Conservation (phyloP, 345 rosid genomes). For the Eucalyptus erythrocorys region DNA sequence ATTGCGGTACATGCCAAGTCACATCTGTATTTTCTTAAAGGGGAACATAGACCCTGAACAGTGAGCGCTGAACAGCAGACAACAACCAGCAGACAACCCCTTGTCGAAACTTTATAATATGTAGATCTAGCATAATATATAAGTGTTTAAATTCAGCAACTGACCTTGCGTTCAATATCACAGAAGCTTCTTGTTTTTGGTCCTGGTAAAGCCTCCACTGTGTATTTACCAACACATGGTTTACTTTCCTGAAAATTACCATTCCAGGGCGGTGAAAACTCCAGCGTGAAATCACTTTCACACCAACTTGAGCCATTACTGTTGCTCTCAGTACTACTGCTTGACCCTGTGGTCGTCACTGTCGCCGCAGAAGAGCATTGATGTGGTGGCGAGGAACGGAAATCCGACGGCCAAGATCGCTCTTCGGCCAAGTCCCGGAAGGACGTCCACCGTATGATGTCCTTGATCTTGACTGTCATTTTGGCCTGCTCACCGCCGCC, state of each 20-base stretch:
- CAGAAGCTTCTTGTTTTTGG: slow-evolving; percentile 1
- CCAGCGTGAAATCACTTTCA: slow-evolving; percentile 64
- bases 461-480: slow-evolving; percentile 23
- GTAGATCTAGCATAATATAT: not conserved
- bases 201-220: slow-evolving; percentile 10
- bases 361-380: slow-evolving; percentile 15
- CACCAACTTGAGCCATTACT: slow-evolving; percentile 71
- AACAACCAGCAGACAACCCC: slow-evolving; percentile 16
- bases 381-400: slow-evolving; percentile 4
- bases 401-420: not conserved
- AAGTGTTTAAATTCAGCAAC: not conserved
- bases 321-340: slow-evolving; percentile 9
- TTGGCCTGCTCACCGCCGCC: not conserved
- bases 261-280: slow-evolving; percentile 42
- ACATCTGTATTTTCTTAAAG: not conserved
- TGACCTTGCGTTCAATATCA: slow-evolving; percentile 45
- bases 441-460: slow-evolving; percentile 80
- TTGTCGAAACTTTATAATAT: not conserved
- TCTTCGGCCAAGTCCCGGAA: slow-evolving; percentile 51
- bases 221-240: not conserved
- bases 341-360: slow-evolving; percentile 27
- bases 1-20: not conserved
- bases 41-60: not conserved
- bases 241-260: slow-evolving; percentile 7
- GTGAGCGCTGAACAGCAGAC: slow-evolving; percentile 14